Evolutionary conservation across 768 basidiomycete genomes (phyloP), one percentile per base, ranked within the genome.

Genomic region (Gloeophyllum trabeum): DNA sequence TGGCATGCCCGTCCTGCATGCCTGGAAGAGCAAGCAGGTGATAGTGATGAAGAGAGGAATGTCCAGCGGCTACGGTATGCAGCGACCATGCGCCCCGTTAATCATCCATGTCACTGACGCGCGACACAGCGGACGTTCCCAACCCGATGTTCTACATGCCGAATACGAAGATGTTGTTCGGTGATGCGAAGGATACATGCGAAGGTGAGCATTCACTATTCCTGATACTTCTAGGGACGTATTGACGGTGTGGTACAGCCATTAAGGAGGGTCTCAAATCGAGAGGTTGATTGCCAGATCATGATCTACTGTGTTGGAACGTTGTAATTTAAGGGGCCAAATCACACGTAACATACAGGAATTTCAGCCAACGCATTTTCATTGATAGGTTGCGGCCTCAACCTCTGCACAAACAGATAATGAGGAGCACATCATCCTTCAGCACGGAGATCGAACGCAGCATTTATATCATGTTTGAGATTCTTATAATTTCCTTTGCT

Each of bases 121-220:
- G 35, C 13, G 1, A 34, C 48, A 39, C 58, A 84, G 88, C 90
- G 41, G 88, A 91, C 56, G 88, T 91, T 6, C 89, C 86, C 7
- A 92, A 92, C 57, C 89, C 89, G 16, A 84, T 92, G 81, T 92
- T 92, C 69, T 92, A 85, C 61, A 87, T 89, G 81, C 75, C 80
- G 18, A 80, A 81, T 35, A 84, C 89, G 19, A 85, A 81, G 64
- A 92, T 92, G 90, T 52, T 92, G 47, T 92, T 92, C 51, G 89
- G 90, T 35, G 90, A 92, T 58, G 90, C 90, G 24, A 90, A 89
- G 56, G 83, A 86, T 52, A 85, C 82, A 23, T 91, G 89, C 51
- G 90, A 92, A 59, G 88, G 84, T 82, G 28, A 7, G 50, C 19
- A 2, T 4, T 24, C 5, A 19, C 12, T 23, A 18, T 25, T 5